Conservation (phyloP, 225 moss, liverwort and hornwort species). For the Pseudoscleropodium purum region DNA sequence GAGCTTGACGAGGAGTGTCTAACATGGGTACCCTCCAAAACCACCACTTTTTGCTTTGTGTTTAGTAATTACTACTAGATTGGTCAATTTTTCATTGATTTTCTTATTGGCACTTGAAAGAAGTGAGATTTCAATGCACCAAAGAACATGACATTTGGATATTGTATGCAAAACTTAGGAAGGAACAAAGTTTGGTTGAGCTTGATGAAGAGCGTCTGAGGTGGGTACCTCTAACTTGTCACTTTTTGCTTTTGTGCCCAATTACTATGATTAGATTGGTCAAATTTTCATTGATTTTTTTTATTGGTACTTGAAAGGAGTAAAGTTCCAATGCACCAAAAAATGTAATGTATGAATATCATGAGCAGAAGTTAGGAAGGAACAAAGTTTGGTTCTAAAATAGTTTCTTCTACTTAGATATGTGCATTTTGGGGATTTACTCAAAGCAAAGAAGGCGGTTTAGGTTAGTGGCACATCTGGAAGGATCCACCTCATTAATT, state of each 20-base stretch:
- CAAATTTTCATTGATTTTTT: neutral
- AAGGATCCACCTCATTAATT: neutral
- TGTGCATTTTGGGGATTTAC: neutral
- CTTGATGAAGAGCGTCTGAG: fast-evolving
- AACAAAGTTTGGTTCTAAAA: neutral
- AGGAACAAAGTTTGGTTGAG: neutral
- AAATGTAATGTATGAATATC: fast-evolving
- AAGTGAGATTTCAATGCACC: too few species aligned
- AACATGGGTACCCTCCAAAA: neutral
- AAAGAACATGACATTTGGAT: neutral
- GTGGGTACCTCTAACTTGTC: fast-evolving
- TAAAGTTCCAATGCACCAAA: neutral
- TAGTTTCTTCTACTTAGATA: too few species aligned
- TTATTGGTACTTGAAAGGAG: neutral
- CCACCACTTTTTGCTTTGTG: neutral
- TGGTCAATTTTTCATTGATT: neutral
- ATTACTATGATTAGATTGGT: neutral
- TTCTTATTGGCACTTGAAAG: neutral
- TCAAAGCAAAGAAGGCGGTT: neutral
- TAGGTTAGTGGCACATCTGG: fast-evolving
- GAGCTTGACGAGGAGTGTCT: fast-evolving
- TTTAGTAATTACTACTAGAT: neutral
- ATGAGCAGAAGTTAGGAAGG: neutral
- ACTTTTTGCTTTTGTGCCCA: neutral
- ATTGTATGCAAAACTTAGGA: neutral